Evolutionary conservation across 768 basidiomycete species (phyloP), one percentile per base, ranked within the genome.

Genomic region (Rickenella mellea): DNA sequence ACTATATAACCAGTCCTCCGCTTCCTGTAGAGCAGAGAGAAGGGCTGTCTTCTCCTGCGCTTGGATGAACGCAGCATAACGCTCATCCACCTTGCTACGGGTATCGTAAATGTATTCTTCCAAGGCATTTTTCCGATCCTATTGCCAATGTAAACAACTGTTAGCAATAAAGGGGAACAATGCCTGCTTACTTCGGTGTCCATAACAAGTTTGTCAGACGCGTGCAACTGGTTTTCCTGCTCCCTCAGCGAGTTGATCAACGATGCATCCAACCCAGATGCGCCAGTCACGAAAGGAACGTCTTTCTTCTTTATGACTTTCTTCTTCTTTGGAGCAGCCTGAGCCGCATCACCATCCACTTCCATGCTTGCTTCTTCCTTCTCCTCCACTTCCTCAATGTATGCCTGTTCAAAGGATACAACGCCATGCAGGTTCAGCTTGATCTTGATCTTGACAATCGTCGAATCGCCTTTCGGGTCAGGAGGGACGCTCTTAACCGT

Each of bases 51-150:
- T 93, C 66, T 98, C 94, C 10, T 67, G 60, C 0, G 78, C 38
- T 55, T 83, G 73, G 40, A 84, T 85, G 62, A 70, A 98, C 10
- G 76, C 37, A 14, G 81, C 80, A 55, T 87, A 96, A 39, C 84
- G 78, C 36, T 83, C 87, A 27, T 97, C 93, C 46, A 99, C 76
- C 68, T 96, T 94, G 63, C 77, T 69, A 28, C 92, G 86, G 55
- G 74, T 91, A 62, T 98, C 94, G 66, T 97, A 97, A 44, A 98
- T 85, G 68, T 94, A 97, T 66, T 98, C 96, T 67, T 99, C 94
- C 11, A 99, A 80, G 4, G 93, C 92, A 59, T 99, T 99, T 70
- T 97, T 99, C 63, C 88, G 81, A 64, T 98, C 88, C 90, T 94
- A 42, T 19, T 29, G n/a, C 33, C 17, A 9, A n/a, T n/a, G n/a